Conservation (phyloP, 2,329 filamentous ascomycete genomes). For the Aureobasidium zeae region DNA sequence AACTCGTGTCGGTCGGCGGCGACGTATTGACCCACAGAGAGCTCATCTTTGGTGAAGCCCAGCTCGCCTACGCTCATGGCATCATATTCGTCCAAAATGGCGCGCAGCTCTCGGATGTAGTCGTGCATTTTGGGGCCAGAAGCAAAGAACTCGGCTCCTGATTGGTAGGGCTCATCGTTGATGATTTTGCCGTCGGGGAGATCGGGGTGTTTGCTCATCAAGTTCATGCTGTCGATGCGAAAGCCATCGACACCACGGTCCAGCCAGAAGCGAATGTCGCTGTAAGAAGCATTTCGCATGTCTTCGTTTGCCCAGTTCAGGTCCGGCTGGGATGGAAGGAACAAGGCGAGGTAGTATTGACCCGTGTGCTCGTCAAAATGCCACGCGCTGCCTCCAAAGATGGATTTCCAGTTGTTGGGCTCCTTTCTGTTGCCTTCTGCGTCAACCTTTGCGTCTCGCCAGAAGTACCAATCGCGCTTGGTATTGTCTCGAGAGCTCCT, state of each 20-base stretch:
- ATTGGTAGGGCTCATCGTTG: constrained; percentile 19
- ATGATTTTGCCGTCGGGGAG: constrained; percentile 20
- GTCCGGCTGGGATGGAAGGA: constrained; percentile 67
- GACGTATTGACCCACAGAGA: constrained; percentile 45
- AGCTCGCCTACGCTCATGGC: constrained; percentile 44
- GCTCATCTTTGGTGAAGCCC: constrained; percentile 35
- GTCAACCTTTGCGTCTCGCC: constrained; percentile 33
- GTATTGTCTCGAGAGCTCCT: constrained; percentile 50
- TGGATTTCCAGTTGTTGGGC: constrained; percentile 65
- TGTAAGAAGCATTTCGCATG: constrained; percentile 60
- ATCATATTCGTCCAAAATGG: constrained; percentile 39
- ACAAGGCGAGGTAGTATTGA: constrained; percentile 71
- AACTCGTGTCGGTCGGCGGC: constrained; percentile 46
- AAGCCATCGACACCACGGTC: constrained; percentile 52
- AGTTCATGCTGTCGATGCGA: constrained; percentile 26
- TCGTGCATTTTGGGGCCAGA: constrained; percentile 36
- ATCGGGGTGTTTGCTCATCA: constrained; percentile 19
- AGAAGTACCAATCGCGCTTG: constrained; percentile 61
- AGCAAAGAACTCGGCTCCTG: constrained; percentile 18
- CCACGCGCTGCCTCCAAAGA: constrained; percentile 53
- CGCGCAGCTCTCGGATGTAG: constrained; percentile 36
- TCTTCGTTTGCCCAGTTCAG: constrained; percentile 74
- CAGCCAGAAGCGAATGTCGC: constrained; percentile 63
- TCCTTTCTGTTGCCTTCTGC: constrained; percentile 54
- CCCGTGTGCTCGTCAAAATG: constrained; percentile 60